These are phyloP conservation scores for Suillus occidentalis DNA, from an alignment of 768 basidiomycete genomes.

Conservation along the genomic window DNA sequence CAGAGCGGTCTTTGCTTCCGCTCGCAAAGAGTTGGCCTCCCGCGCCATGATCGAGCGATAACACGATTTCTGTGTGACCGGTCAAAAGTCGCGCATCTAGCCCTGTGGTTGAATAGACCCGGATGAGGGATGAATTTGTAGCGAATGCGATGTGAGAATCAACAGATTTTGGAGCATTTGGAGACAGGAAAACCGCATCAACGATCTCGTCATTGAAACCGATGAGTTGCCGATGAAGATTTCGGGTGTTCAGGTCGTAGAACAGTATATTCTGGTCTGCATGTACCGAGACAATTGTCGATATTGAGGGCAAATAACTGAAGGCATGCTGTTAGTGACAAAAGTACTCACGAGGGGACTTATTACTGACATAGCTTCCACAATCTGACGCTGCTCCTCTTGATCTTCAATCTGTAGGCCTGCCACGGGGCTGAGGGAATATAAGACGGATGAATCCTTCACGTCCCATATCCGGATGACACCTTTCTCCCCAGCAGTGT, in stretches of 20 bases:
- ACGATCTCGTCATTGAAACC: constrained; percentile 99
- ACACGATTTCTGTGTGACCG: constrained; percentile 90
- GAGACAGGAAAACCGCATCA: constrained; percentile 76
- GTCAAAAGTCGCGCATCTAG: constrained; percentile 84
- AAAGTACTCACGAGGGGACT: background rate
- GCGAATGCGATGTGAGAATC: constrained; percentile 89
- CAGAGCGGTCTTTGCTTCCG: constrained; percentile 90
- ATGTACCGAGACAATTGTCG: constrained; percentile 78
- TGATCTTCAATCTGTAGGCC: constrained; percentile 42
- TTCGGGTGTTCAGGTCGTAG: constrained; percentile 70
- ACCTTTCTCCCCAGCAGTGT: constrained; percentile 91
- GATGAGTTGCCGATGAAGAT: constrained; percentile 77
- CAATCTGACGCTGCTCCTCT: constrained; percentile 84
- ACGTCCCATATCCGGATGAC: constrained; percentile 84
- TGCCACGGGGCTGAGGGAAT: constrained; percentile 50
- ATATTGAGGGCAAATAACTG: constrained; percentile 69
- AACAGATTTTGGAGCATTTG: constrained; percentile 23
- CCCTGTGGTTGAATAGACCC: constrained; percentile 75
- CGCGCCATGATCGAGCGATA: constrained; percentile 72
- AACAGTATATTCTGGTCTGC: constrained; percentile 97
- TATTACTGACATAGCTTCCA: constrained; percentile 74
- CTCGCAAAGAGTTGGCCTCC: constrained; percentile 78
- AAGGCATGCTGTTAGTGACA: constrained; percentile 18
- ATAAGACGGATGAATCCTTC: constrained; percentile 58
- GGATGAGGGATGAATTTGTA: constrained; percentile 96